A percentile compares a stretch with the other conserved stretches of the same genome.
These are phyloP conservation scores for Aspergillus quadrilineatus DNA, from an alignment of 2,329 filamentous ascomycete species.

Conservation along the genomic window DNA sequence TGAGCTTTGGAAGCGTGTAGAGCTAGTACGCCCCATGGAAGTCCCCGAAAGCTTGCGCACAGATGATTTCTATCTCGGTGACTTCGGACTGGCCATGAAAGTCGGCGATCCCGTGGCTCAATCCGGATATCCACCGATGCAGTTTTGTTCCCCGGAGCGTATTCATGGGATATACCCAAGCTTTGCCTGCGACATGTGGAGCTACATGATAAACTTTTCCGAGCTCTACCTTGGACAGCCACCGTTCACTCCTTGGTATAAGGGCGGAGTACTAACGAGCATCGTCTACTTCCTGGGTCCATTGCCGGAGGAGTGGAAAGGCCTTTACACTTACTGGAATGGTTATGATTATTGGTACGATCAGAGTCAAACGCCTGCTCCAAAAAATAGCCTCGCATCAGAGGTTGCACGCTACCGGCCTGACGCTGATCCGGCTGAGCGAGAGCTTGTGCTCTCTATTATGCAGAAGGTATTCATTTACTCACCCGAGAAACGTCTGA, in stretches of 20 bases:
- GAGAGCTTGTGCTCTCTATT: slow-evolving; percentile 21
- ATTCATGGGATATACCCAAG: slow-evolving; percentile 26
- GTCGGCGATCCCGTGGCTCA: slow-evolving; percentile 14
- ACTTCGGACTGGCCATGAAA: slow-evolving; percentile 30
- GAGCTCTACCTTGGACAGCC: slow-evolving; percentile 24
- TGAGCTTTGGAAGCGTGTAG: slow-evolving; percentile 27
- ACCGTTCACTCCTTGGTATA: slow-evolving; percentile 18
- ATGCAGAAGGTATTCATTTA: slow-evolving; percentile 28
- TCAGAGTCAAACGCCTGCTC: slow-evolving; percentile 17
- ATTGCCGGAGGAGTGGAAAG: slow-evolving; percentile 28
- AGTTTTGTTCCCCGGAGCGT: slow-evolving; percentile 29
- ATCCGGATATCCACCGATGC: slow-evolving; percentile 2
- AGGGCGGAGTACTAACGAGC: slow-evolving; percentile 21
- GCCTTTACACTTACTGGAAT: slow-evolving; percentile 12
- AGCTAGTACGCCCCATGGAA: slow-evolving; percentile 24
- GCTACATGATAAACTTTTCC: slow-evolving; percentile 31
- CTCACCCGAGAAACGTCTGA: slow-evolving; percentile 24
- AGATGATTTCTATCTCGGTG: slow-evolving; percentile 30
- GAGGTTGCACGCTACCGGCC: slow-evolving; percentile 18
- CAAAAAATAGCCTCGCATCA: slow-evolving; percentile 8
- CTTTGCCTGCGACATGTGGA: slow-evolving; percentile 33
- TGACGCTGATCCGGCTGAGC: slow-evolving; percentile 24
- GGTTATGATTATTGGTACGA: slow-evolving; percentile 30
- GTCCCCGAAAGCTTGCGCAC: slow-evolving; percentile 24
- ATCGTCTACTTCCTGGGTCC: slow-evolving; percentile 26